Conservation (phyloP, 2,329 filamentous ascomycete genomes). For the Chaetomium sp. region DNA sequence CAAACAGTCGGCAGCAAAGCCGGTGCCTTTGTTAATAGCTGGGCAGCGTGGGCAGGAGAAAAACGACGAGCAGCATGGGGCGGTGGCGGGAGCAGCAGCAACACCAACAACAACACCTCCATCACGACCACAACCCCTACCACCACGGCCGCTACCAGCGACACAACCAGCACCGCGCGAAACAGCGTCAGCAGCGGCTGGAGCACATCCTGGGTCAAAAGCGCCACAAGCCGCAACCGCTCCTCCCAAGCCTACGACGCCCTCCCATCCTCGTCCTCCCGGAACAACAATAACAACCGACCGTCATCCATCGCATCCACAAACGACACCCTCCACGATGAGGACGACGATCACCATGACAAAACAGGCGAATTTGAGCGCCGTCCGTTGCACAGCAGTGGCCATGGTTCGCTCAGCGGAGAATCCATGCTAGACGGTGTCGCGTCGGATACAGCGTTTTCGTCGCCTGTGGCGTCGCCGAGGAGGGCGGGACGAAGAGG, state of each 20-base stretch:
- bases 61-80: slow-evolving; percentile 47
- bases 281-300: too few species aligned
- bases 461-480: neutral
- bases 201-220: neutral
- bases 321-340: too few species aligned
- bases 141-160: neutral
- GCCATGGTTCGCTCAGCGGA: slow-evolving; percentile 18
- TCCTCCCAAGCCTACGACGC: slow-evolving; percentile 3
- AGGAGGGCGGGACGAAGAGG: neutral
- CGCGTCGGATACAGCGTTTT: slow-evolving; percentile 5
- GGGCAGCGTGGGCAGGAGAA: slow-evolving; percentile 66
- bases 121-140: neutral
- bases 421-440: slow-evolving; percentile 18
- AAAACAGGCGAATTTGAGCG: slow-evolving; percentile 12
- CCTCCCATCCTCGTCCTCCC: neutral
- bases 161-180: neutral
- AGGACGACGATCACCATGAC: neutral
- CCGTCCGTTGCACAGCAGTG: slow-evolving; percentile 7
- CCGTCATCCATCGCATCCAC: too few species aligned
- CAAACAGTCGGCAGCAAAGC: slow-evolving; percentile 50
- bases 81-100: slow-evolving; percentile 34
- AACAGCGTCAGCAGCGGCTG: neutral
- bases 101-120: slow-evolving; percentile 2
- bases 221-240: slow-evolving; percentile 21
- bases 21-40: slow-evolving; percentile 60